phyloP scores from a whole-genome alignment of 768 basidiomycete genomes.

The Leccinellum luteum region DNA sequence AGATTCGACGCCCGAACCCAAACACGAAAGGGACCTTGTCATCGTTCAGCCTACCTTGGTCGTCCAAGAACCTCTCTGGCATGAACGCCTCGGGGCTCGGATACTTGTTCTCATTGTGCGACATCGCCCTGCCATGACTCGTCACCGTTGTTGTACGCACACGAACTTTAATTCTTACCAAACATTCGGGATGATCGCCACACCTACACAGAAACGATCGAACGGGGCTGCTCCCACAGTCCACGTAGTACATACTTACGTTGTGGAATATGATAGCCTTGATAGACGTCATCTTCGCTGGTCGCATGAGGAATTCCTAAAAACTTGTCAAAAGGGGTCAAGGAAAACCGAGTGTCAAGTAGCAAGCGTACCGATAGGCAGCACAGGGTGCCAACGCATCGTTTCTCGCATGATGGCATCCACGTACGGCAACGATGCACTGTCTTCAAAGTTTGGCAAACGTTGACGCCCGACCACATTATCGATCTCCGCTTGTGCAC shows the following conservation, averaged over 20 bases:
- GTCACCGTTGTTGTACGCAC: neutral
- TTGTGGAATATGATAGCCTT: neutral
- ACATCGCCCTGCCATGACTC: neutral
- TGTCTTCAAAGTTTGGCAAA: neutral
- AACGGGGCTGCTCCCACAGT: neutral
- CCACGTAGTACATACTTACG: neutral
- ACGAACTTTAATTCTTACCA: neutral
- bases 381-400: neutral
- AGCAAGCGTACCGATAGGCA: neutral
- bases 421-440: neutral
- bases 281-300: neutral
- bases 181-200: neutral
- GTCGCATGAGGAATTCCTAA: neutral
- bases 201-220: neutral
- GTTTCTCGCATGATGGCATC: neutral
- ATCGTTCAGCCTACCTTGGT: neutral
- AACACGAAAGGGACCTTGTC: neutral
- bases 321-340: neutral
- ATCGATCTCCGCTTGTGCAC: neutral
- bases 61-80: neutral
- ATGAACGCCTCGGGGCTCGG: neutral
- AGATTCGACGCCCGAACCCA: slow-evolving; percentile 24
- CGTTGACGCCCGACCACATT: neutral
- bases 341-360: neutral
- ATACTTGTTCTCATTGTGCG: neutral